These are phyloP conservation scores for Diaporthe humulicola DNA, from an alignment of 2,329 filamentous ascomycete genomes.

Conservation along the genomic window DNA sequence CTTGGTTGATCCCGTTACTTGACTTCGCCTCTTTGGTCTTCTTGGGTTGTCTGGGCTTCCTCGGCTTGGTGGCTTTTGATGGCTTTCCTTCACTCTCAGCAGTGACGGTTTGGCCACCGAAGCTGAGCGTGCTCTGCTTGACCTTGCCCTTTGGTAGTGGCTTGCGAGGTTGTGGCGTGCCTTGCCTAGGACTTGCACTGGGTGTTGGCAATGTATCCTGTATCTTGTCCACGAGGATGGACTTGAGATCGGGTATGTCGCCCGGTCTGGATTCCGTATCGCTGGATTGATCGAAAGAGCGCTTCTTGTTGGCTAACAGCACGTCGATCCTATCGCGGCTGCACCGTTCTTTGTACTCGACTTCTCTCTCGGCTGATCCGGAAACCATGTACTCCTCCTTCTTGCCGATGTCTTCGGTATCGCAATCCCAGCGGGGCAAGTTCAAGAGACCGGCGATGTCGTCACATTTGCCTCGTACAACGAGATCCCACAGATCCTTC, in stretches of 20 bases:
- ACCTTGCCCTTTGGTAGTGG: constrained; percentile 51
- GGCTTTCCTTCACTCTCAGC: constrained; percentile 46
- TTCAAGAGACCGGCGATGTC: constrained; percentile 82
- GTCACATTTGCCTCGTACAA: constrained; percentile 90
- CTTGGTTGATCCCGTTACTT: constrained; percentile 55
- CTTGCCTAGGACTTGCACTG: constrained; percentile 66
- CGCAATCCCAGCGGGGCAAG: constrained; percentile 66
- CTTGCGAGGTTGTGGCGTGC: constrained; percentile 56
- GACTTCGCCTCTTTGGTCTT: constrained; percentile 52
- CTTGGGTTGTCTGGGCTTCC: constrained; percentile 51
- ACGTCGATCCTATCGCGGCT: constrained; percentile 57
- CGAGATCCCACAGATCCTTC: constrained; percentile 92
- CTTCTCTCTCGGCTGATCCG: constrained; percentile 58
- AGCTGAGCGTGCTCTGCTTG: constrained; percentile 67
- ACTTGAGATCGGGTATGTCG: constrained; percentile 47
- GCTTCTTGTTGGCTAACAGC: constrained; percentile 52
- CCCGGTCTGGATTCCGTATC: constrained; percentile 26
- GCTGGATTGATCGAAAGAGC: constrained; percentile 41
- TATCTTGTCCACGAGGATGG: constrained; percentile 57
- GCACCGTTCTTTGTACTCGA: constrained; percentile 52
- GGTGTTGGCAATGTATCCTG: constrained; percentile 70
- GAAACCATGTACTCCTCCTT: constrained; percentile 58
- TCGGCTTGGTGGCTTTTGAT: constrained; percentile 46
- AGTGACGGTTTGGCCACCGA: constrained; percentile 49
- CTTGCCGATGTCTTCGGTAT: constrained; percentile 64